phyloP scores from a whole-genome alignment of 129 eudicot genomes.

The Escallonia rubra region DNA sequence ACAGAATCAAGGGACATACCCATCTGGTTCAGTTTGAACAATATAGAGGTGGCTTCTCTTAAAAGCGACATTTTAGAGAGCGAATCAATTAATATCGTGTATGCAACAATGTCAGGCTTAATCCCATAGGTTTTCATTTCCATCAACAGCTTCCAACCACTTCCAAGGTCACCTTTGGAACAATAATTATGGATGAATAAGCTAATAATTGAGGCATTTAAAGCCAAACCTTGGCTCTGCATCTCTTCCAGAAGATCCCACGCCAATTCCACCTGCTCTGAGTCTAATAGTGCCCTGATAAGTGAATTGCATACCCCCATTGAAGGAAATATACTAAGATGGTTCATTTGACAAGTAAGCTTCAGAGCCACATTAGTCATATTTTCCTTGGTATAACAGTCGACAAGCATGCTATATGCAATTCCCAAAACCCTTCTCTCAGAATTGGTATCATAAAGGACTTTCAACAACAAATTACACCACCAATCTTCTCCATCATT shows the following conservation, averaged over 20 bases:
- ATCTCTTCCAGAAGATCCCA: conserved; percentile 32
- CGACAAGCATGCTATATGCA: conserved; percentile 39
- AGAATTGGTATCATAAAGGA: conserved; percentile 16
- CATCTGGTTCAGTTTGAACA: conserved; percentile 23
- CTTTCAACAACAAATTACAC: conserved; percentile 12
- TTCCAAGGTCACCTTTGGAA: conserved; percentile 15
- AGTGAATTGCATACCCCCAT: conserved; percentile 23
- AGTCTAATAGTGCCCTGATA: conserved; percentile 17
- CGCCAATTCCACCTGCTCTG: conserved; percentile 21
- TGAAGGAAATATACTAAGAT: conserved; percentile 21
- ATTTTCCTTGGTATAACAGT: conserved; percentile 17
- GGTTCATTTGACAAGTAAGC: conserved; percentile 16
- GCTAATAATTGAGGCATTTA: conserved; percentile 23
- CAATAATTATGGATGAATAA: conserved; percentile 23
- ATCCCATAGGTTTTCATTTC: conserved; percentile 21
- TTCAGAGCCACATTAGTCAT: conserved; percentile 19
- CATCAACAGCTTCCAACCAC: conserved; percentile 29
- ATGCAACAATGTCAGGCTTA: conserved; percentile 27
- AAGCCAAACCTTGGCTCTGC: conserved; percentile 11
- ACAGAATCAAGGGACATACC: conserved; percentile 27
- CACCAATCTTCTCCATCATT: conserved; percentile 18
- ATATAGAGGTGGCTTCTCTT: conserved; percentile 26
- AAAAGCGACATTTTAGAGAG: conserved; percentile 16
- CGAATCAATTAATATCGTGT: conserved; percentile 21
- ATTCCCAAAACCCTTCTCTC: conserved; percentile 17